A percentile compares a stretch with the other conserved stretches of the same genome.
These are phyloP conservation scores for Barnettozyma californica DNA, from an alignment of 805 yeast genomes.

Conservation along the genomic window DNA sequence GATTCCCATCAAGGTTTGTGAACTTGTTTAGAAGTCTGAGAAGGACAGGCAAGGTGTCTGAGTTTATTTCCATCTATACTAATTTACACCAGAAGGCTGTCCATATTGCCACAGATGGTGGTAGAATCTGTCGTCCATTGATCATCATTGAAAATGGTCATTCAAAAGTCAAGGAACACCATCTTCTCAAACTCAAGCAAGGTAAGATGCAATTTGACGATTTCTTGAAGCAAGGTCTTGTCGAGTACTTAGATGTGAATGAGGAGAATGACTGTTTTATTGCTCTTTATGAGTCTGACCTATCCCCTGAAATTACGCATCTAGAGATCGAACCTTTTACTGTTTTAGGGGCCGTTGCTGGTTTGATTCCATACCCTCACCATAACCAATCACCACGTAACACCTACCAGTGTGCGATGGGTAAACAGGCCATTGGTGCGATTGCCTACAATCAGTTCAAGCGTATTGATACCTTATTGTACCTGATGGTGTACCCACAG, in stretches of 20 bases:
- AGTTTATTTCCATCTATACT: slow-evolving; percentile 84
- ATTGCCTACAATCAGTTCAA: slow-evolving; percentile 95
- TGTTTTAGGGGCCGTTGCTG: slow-evolving; percentile 88
- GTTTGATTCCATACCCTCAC: slow-evolving; percentile 87
- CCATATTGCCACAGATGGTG: slow-evolving; percentile 98
- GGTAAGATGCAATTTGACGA: slow-evolving; percentile 90
- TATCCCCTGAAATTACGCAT: slow-evolving; percentile 62
- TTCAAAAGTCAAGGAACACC: slow-evolving; percentile 68
- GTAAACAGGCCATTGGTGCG: slow-evolving; percentile 99
- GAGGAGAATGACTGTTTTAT: slow-evolving; percentile 94
- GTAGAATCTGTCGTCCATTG: slow-evolving; percentile 94
- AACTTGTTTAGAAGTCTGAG: slow-evolving; percentile 71
- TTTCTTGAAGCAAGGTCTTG: slow-evolving; percentile 77
- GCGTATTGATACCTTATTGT: slow-evolving; percentile 89
- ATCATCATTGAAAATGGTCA: slow-evolving; percentile 75
- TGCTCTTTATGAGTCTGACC: slow-evolving; percentile 79
- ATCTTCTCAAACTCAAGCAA: slow-evolving; percentile 51
- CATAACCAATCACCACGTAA: slow-evolving; percentile 91
- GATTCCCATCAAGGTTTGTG: slow-evolving; percentile 83
- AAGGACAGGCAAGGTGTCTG: slow-evolving; percentile 80
- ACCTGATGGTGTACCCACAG: slow-evolving; percentile 97
- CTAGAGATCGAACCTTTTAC: slow-evolving; percentile 95
- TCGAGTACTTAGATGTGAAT: slow-evolving; percentile 93
- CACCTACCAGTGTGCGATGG: slow-evolving; percentile 94
- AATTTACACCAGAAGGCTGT: slow-evolving; percentile 89